phyloP scores from a whole-genome alignment of 192 early-diverging fungal genomes.

The Obelidium mucronatum region DNA sequence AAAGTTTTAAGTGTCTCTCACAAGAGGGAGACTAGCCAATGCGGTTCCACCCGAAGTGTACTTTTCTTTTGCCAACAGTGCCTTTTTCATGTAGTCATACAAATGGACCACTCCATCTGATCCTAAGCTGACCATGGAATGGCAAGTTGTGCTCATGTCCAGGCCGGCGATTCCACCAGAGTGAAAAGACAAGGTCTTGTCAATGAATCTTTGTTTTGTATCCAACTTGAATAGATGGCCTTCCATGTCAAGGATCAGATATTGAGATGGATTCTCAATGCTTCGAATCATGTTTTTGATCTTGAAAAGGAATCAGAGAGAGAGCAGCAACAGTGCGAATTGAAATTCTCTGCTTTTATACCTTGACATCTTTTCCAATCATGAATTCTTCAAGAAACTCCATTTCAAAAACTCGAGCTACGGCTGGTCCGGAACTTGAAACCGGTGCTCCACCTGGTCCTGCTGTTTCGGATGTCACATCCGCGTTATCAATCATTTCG shows the following conservation, averaged over 20 bases:
- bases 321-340: no score
- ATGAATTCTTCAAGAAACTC: slow-evolving; percentile 65
- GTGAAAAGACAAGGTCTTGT: slow-evolving; percentile 58
- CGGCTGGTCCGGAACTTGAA: slow-evolving; percentile 32
- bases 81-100: slow-evolving; percentile 57
- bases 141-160: slow-evolving; percentile 51
- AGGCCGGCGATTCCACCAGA: slow-evolving; percentile 54
- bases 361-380: slow-evolving; percentile 67
- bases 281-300: slow-evolving; percentile 56
- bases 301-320: slow-evolving; percentile 27
- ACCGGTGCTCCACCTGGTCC: slow-evolving; percentile 34
- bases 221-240: slow-evolving; percentile 59
- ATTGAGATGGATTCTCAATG: slow-evolving; percentile 44
- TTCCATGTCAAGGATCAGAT: slow-evolving; percentile 54
- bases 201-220: slow-evolving; percentile 51
- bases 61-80: slow-evolving; percentile 24
- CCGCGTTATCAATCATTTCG: slow-evolving; percentile 65
- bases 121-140: slow-evolving; percentile 58
- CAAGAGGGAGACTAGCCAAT: slow-evolving; percentile 54
- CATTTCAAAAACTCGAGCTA: slow-evolving; percentile 62
- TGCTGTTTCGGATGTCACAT: slow-evolving; percentile 46
- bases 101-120: slow-evolving; percentile 55
- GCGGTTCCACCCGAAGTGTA: slow-evolving; percentile 50
- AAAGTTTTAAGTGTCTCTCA: slow-evolving; percentile 14
- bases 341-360: slow-evolving; percentile 26